Base-by-base conservation (phyloP, 441 rosid species). In the Erysimum cheiri region DNA sequence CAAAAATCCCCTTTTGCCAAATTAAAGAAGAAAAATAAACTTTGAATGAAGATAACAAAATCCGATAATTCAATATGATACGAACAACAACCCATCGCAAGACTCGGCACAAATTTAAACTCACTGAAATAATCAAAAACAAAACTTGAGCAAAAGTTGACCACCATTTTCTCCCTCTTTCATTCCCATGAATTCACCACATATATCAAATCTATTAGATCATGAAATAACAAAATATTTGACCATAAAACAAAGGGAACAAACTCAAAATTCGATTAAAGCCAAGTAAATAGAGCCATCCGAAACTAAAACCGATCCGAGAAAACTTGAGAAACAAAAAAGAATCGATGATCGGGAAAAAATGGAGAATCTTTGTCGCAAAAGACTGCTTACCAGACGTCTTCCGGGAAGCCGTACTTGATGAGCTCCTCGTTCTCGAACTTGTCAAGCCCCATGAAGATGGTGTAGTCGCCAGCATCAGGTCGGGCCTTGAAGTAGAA, bases 391-490 rank as follows among this genome's bases (percentile, higher is more conserved):
- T 80, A 92, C 98, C 99, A 92, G 69, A 95, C 83, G 70, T 92
- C 97, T 86, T 95, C 98, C 9, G 85, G 93, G 87, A 92, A 90
- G 77, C 99, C 99, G 72, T 90, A 95, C 78, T 85, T 95, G 89
- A 95, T 95, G 63, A 95, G 99, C 77, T 95, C 99, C 73, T 95
- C 99, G 84, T 95, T 95, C 90, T 95, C 99, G 85, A 80, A 77
- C 92, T 95, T 95, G 82, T 95, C 99, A 69, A 95, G 88, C 29
- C 98, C 98, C 99, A 92, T 95, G 87, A 92, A 92, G 73, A 95
- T 89, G 73, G 97, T 90, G 90, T 88, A 95, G 78, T 92, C 99
- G 26, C 99, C 99, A 17, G 82, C 92, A 73, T 95, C 99, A 33
- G 98, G 90, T 54, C 97, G 87, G 60, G 88, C 96, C 74, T 95